These are phyloP conservation scores for Saccharomyces uvarum DNA, from an alignment of 1,139 yeast species.

Conservation along the genomic window DNA sequence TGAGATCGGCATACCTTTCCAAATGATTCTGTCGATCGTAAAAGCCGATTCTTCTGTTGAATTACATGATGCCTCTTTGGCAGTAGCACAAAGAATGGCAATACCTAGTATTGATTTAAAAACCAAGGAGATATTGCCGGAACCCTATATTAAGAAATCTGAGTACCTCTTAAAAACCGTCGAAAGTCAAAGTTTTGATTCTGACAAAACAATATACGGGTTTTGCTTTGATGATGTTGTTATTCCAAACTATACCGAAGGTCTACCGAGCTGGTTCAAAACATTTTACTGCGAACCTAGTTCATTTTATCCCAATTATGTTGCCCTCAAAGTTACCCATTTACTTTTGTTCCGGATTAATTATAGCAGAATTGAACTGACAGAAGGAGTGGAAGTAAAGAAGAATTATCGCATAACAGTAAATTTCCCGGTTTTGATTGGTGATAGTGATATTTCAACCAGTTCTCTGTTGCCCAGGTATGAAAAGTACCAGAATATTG, in stretches of 20 bases:
- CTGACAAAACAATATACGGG: conserved; percentile 6
- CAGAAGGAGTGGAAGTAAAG: background rate
- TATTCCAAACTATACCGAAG: conserved; percentile 3
- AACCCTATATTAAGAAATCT: background rate
- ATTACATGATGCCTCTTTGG: conserved; percentile 1
- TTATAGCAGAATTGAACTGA: background rate
- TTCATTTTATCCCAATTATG: conserved; percentile 1
- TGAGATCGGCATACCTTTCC: conserved; percentile 2
- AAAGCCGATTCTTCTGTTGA: background rate
- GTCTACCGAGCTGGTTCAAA: conserved; percentile 6
- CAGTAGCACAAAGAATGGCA: conserved; percentile 3
- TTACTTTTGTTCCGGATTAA: background rate
- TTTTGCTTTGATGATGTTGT: conserved; percentile 5
- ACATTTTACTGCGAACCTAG: conserved; percentile 18
- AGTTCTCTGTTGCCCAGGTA: background rate
- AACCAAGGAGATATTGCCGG: background rate
- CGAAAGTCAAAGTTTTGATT: conserved; percentile 2
- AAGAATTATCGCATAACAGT: background rate
- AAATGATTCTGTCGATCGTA: background rate
- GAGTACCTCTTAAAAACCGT: background rate
- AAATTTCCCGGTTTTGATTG: background rate
- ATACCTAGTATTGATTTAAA: background rate
- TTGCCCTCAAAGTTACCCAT: background rate
- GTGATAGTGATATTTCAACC: background rate
- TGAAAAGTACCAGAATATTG: background rate